Base-by-base conservation (phyloP, 2,329 filamentous ascomycete genomes). In the Teratosphaeria epicoccoides region DNA sequence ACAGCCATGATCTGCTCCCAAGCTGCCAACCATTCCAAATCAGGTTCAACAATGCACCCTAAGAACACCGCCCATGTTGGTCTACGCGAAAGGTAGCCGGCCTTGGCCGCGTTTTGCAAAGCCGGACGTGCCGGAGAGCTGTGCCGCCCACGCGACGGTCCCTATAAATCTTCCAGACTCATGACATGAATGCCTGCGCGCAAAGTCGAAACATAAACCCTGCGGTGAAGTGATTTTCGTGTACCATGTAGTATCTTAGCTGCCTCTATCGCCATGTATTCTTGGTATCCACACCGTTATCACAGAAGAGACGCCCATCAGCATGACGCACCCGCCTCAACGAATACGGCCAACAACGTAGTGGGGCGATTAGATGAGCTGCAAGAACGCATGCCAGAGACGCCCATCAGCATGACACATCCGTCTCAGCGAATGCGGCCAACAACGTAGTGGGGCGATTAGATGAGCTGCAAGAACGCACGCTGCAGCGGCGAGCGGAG, bases 391-490 rank as follows among this genome's bases (percentile, higher is more conserved):
- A 71, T 89, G 87, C 83, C 97, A 95, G 75, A 98, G 73, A 60
- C 93, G 90, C 50, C n/a, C n/a, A n/a, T n/a, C n/a, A n/a, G n/a
- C n/a, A n/a, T n/a, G n/a, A n/a, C n/a, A n/a, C n/a, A n/a, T n/a
- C n/a, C n/a, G n/a, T n/a, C 33, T 6, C 33, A 17, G 7, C n/a
- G n/a, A 20, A 7, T 17, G 6, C 33, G 6, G n/a, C 33, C 7
- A 17, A 40, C 14, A 40, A n/a, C n/a, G n/a, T n/a, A n/a, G n/a
- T n/a, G n/a, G n/a, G 28, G 14, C 33, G 33, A 9, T 59, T 93
- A 97, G 73, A 95, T 87, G 66, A 97, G 80, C 78, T 98, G 90
- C 78, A 93, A 81, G 83, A 98, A 98, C 66, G 93, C 93, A 71
- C 89, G 87, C 83, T 97, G 95, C 75, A 98, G 73, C 60, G 93